phyloP scores from a whole-genome alignment of 441 rosid species.

The Adansonia rubrostipa region DNA sequence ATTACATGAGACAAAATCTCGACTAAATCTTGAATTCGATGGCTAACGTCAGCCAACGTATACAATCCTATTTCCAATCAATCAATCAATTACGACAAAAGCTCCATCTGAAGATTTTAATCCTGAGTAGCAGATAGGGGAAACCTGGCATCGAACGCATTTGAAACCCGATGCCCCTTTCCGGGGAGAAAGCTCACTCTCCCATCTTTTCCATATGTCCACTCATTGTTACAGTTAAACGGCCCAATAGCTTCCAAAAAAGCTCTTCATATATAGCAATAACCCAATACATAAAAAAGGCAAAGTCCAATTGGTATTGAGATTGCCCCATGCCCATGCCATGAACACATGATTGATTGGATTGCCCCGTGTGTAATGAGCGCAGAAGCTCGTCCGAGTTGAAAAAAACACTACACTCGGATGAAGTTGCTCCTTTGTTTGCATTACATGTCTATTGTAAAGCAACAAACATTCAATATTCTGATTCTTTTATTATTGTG shows the following conservation, averaged over 20 bases:
- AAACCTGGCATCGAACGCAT: background rate
- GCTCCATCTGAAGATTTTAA: background rate
- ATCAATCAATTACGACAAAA: background rate
- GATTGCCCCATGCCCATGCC: background rate
- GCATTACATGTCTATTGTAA: background rate
- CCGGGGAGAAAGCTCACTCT: background rate
- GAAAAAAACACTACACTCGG: background rate
- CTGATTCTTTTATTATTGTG: conserved; percentile 19
- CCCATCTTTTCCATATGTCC: background rate
- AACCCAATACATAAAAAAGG: background rate
- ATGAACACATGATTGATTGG: background rate
- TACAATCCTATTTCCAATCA: background rate
- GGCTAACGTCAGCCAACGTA: background rate
- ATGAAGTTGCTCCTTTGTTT: background rate
- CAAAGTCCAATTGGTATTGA: background rate
- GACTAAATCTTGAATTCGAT: too few relatives aligned
- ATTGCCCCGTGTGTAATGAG: background rate
- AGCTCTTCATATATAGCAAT: background rate
- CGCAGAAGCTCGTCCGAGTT: background rate
- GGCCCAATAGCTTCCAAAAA: background rate
- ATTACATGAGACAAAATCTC: too few relatives aligned
- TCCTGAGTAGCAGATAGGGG: background rate
- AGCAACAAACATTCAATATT: conserved; percentile 12
- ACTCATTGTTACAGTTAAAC: background rate
- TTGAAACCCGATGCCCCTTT: background rate